Conservation (phyloP, 2,329 filamentous ascomycete genomes). For the Endocalyx cinctus region DNA sequence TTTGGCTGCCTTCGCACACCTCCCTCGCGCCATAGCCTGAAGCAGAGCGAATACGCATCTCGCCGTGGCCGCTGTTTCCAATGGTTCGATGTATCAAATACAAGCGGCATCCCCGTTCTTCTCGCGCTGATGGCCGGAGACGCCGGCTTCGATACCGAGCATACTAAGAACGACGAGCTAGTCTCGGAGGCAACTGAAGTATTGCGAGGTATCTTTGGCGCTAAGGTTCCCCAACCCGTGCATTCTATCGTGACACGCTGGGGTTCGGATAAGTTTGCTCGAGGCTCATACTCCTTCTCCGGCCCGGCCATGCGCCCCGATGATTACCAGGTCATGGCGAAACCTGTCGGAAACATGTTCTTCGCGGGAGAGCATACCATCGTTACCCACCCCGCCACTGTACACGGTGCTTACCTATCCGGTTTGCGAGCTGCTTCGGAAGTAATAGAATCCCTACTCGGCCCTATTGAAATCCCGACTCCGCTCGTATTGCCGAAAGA, state of each 20-base stretch:
- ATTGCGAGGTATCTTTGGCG: constrained; percentile 70
- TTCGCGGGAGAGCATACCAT: constrained; percentile 97
- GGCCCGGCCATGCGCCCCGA: constrained; percentile 75
- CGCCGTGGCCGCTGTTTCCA: constrained; percentile 91
- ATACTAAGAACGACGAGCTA: constrained; percentile 67
- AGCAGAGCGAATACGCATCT: constrained; percentile 72
- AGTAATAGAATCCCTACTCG: constrained; percentile 73
- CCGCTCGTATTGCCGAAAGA: constrained; percentile 70
- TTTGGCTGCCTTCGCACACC: constrained; percentile 85
- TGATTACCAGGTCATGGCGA: constrained; percentile 91
- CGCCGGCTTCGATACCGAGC: constrained; percentile 83
- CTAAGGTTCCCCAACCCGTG: constrained; percentile 67
- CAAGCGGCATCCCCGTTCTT: constrained; percentile 79
- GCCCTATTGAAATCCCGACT: constrained; percentile 70
- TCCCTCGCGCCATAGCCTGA: constrained; percentile 61
- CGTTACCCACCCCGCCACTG: constrained; percentile 91
- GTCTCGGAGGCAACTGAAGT: constrained; percentile 76
- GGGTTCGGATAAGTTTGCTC: constrained; percentile 85
- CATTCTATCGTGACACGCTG: constrained; percentile 91
- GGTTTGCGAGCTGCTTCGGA: constrained; percentile 86
- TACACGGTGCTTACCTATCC: constrained; percentile 93
- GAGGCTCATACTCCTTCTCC: constrained; percentile 92
- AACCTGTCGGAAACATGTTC: constrained; percentile 77
- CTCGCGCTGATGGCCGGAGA: constrained; percentile 95
- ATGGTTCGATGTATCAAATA: constrained; percentile 94